These are phyloP conservation scores for Pleurotus eryngii DNA, from an alignment of 768 basidiomycete species.

Conservation along the genomic window DNA sequence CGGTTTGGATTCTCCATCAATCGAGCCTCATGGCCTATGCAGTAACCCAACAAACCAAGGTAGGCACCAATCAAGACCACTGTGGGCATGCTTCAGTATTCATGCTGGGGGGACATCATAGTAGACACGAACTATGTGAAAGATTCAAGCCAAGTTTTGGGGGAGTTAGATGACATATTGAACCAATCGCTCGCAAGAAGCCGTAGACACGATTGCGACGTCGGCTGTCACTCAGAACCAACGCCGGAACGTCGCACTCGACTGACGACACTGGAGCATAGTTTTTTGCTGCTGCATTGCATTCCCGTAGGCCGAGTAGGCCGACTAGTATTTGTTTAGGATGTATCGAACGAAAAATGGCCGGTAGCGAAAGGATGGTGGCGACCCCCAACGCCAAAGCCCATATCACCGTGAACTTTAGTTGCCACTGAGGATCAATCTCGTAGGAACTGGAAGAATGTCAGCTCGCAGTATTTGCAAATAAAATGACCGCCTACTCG, in stretches of 20 bases:
- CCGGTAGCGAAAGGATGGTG: slow-evolving; percentile 48
- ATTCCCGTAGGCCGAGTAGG: slow-evolving; percentile 53
- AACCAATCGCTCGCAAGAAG: slow-evolving; percentile 27
- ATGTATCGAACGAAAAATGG: slow-evolving; percentile 24
- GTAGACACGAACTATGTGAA: slow-evolving; percentile 53
- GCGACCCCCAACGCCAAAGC: slow-evolving; percentile 48
- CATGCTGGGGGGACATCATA: background rate
- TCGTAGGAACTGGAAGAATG: slow-evolving; percentile 56
- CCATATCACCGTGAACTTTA: slow-evolving; percentile 72
- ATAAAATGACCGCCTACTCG: slow-evolving; percentile 44
- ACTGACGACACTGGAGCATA: slow-evolving; percentile 14
- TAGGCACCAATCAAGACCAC: slow-evolving; percentile 60
- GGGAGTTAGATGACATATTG: slow-evolving; percentile 43
- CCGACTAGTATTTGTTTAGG: slow-evolving; percentile 32
- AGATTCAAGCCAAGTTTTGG: slow-evolving; percentile 50
- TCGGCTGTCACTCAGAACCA: slow-evolving; percentile 9
- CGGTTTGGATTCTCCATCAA: slow-evolving; percentile 73
- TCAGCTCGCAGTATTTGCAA: background rate
- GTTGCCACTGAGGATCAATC: slow-evolving; percentile 76
- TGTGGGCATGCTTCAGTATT: slow-evolving; percentile 20
- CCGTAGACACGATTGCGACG: background rate
- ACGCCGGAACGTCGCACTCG: slow-evolving; percentile 10
- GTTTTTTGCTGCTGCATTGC: slow-evolving; percentile 23
- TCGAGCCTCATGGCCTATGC: slow-evolving; percentile 57
- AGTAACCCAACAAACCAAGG: slow-evolving; percentile 49